A percentile compares a stretch with the other conserved stretches of the same genome.
Evolutionary conservation across 2,329 filamentous ascomycete species (phyloP).

Genomic region (Penicillium brevicompactum): DNA sequence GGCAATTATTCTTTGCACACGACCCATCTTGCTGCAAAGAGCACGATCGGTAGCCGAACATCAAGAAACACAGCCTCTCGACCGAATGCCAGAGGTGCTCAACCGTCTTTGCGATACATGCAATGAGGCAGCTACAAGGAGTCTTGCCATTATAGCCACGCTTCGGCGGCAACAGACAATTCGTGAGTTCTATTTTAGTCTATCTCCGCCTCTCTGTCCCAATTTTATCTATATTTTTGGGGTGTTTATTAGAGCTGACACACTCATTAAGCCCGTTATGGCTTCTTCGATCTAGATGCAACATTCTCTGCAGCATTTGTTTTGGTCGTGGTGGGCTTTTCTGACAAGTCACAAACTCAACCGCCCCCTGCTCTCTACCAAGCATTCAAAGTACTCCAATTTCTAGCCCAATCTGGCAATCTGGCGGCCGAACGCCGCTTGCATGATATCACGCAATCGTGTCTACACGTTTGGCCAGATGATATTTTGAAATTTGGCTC

Average conservation of each 20-base stretch:
- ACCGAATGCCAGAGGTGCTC: constrained; percentile 9
- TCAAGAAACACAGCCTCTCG: constrained; percentile 2
- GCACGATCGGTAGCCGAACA: constrained; percentile 16
- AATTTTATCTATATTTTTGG: too few species aligned
- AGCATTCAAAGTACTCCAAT: constrained; percentile 18
- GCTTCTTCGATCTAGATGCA: constrained; percentile 26
- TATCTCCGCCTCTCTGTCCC: constrained; percentile 1
- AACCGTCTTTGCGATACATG: constrained; percentile 22
- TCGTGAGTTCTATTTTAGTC: constrained; percentile 8
- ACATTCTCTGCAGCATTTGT: constrained; percentile 27
- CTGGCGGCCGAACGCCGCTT: constrained; percentile 19
- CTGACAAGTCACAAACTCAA: constrained; percentile 8
- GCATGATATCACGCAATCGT: constrained; percentile 22
- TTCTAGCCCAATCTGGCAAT: constrained; percentile 18
- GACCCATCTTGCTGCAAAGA: constrained; percentile 21
- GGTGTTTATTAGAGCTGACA: neutral
- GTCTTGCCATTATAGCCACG: constrained; percentile 19
- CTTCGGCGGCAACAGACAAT: constrained; percentile 19
- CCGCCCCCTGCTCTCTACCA: constrained; percentile 16
- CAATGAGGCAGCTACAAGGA: constrained; percentile 22
- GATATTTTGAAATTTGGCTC: constrained; percentile 3
- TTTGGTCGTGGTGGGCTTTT: constrained; percentile 21
- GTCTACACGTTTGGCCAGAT: constrained; percentile 17
- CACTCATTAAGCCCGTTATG: constrained; percentile 13
- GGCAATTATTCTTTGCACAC: constrained; percentile 26